phyloP scores from a whole-genome alignment of 2,329 filamentous ascomycete genomes.

The Fusarium anguioides region DNA sequence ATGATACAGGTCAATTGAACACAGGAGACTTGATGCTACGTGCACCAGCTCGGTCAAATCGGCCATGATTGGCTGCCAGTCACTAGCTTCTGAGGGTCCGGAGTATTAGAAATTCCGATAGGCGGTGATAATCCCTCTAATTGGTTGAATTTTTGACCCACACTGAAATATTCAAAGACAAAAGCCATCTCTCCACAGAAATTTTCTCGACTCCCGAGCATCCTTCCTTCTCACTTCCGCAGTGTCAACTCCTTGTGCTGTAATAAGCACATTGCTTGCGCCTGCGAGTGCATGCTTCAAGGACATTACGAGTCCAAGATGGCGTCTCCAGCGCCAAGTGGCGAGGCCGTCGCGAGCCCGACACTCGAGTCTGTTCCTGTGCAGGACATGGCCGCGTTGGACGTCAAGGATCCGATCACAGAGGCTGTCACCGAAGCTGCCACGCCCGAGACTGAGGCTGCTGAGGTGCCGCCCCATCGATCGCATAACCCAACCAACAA shows the following conservation, averaged over 20 bases:
- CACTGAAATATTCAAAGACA: constrained; percentile 34
- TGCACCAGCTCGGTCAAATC: neutral
- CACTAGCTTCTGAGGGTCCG: neutral
- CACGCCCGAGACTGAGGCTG: constrained; percentile 25
- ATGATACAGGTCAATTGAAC: constrained; percentile 33
- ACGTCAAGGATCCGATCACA: constrained; percentile 42
- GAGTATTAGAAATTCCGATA: constrained; percentile 13
- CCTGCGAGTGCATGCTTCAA: constrained; percentile 43
- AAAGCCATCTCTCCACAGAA: constrained; percentile 38
- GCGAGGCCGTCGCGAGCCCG: constrained; percentile 33
- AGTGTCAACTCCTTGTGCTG: constrained; percentile 30
- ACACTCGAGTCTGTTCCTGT: constrained; percentile 33
- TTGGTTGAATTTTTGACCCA: neutral
- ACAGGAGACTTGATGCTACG: constrained; percentile 35
- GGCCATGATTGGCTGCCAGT: constrained; percentile 35
- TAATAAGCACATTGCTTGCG: constrained; percentile 33
- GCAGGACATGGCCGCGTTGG: constrained; percentile 43
- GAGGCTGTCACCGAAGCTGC: constrained; percentile 27
- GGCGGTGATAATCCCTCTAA: neutral
- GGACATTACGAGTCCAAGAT: constrained; percentile 33
- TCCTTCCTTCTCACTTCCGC: constrained; percentile 36
- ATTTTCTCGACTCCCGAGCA: constrained; percentile 35
- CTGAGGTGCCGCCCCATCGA: constrained; percentile 66
- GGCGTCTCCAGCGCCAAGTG: constrained; percentile 42
- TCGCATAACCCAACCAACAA: constrained; percentile 79